Evolutionary conservation across 768 basidiomycete species (phyloP).

Genomic region (Suillus spraguei): DNA sequence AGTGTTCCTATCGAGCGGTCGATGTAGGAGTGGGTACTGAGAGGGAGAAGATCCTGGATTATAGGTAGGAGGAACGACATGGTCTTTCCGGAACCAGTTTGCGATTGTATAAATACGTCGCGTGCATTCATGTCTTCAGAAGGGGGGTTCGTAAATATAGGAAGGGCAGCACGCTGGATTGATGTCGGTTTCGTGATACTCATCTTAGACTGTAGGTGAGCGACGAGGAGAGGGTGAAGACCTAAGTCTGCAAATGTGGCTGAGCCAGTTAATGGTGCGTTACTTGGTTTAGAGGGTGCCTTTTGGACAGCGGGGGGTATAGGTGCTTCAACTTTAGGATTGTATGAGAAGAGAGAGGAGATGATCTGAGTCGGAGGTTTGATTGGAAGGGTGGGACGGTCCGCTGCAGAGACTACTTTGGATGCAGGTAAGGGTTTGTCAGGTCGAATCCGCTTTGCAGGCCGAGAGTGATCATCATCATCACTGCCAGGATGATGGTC

Average conservation of each 20-base stretch:
- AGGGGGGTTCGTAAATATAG: slow-evolving; percentile 55
- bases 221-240: slow-evolving; percentile 75
- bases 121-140: slow-evolving; percentile 45
- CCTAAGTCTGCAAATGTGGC: slow-evolving; percentile 84
- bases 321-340: slow-evolving; percentile 65
- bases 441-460: slow-evolving; percentile 49
- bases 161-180: slow-evolving; percentile 77
- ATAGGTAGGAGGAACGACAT: slow-evolving; percentile 92
- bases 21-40: slow-evolving; percentile 89
- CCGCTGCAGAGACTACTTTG: slow-evolving; percentile 14
- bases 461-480: slow-evolving; percentile 36
- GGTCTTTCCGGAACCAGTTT: slow-evolving; percentile 97
- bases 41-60: slow-evolving; percentile 88
- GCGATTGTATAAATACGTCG: slow-evolving; percentile 93
- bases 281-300: slow-evolving; percentile 58
- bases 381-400: slow-evolving; percentile 25
- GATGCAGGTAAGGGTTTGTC: slow-evolving; percentile 23
- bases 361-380: slow-evolving; percentile 62
- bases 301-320: slow-evolving; percentile 27
- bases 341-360: slow-evolving; percentile 87
- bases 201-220: slow-evolving; percentile 82
- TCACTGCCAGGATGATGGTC: slow-evolving; percentile 17
- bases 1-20: slow-evolving; percentile 94
- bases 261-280: slow-evolving; percentile 76
- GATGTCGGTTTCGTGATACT: slow-evolving; percentile 83